Percentiles rank a stretch among this genome's conserved stretches.
Conservation (phyloP, 129 eudicot genomes). For the Saussurea involucrata region DNA sequence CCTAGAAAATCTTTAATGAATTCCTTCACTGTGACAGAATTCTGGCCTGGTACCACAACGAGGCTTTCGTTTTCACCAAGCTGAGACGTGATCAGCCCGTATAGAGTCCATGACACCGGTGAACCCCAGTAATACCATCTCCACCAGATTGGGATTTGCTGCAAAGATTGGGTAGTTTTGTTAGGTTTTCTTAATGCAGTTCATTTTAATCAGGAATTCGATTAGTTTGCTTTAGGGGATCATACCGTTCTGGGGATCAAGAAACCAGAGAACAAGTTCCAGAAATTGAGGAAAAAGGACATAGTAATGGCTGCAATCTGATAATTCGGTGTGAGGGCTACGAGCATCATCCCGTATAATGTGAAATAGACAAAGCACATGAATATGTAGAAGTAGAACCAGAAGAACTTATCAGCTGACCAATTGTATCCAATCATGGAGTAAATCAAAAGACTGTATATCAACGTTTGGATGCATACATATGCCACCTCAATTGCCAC, state of each 20-base stretch:
- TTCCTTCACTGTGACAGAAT: conserved; percentile 12
- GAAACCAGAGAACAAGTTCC: conserved; percentile 75
- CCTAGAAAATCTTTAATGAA: conserved; percentile 31
- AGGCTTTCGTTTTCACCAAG: conserved; percentile 24
- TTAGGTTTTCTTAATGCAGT: neutral
- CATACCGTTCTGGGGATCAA: conserved; percentile 50
- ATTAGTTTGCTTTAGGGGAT: neutral
- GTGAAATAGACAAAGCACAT: conserved; percentile 64
- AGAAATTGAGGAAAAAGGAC: conserved; percentile 67
- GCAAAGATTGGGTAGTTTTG: neutral
- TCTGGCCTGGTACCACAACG: conserved; percentile 24
- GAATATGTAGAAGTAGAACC: conserved; percentile 50
- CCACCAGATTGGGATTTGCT: conserved; percentile 59
- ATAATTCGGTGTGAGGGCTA: conserved; percentile 59
- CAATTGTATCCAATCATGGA: conserved; percentile 66
- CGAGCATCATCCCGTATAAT: conserved; percentile 67
- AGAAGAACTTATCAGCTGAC: conserved; percentile 47
- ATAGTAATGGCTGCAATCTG: conserved; percentile 58
- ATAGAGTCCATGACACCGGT: conserved; percentile 48
- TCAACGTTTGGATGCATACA: conserved; percentile 37
- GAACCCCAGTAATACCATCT: conserved; percentile 56
- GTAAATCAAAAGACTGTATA: conserved; percentile 51
- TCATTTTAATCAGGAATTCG: neutral
- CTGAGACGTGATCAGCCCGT: conserved; percentile 40
- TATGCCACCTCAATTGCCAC: conserved; percentile 55